Evolutionary conservation across 192 early-diverging fungal genomes (phyloP).

Genomic region (Coemansia sp.): DNA sequence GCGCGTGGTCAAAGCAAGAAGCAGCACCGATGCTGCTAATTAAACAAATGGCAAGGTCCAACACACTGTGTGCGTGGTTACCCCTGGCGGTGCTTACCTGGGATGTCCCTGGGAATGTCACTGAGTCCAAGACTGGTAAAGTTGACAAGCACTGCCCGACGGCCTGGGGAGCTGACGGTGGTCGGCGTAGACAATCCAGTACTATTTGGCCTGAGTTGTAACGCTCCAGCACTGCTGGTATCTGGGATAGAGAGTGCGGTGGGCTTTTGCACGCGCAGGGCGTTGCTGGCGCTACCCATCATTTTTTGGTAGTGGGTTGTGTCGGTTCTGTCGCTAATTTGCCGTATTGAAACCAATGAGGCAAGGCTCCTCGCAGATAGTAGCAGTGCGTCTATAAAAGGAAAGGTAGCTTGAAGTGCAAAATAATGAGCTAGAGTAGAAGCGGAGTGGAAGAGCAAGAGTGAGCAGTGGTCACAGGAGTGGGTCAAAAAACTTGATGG

Average conservation of each 20-base stretch:
- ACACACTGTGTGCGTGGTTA: background rate
- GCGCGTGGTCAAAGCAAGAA: slow-evolving; percentile 6
- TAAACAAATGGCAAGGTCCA: background rate
- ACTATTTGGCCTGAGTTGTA: background rate
- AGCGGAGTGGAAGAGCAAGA: background rate
- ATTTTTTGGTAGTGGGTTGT: background rate
- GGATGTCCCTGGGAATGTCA: slow-evolving; percentile 21
- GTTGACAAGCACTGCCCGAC: slow-evolving; percentile 13
- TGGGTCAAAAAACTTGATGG: background rate
- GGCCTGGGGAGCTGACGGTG: background rate
- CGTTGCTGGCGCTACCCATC: slow-evolving; percentile 6
- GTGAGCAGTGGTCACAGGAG: background rate
- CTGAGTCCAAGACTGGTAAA: slow-evolving; percentile 22
- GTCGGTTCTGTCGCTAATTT: background rate
- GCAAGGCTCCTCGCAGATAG: background rate
- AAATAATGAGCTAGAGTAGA: background rate
- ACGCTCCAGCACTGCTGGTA: background rate
- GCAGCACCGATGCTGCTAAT: background rate
- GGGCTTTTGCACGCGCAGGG: slow-evolving; percentile 8
- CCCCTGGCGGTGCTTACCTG: slow-evolving; percentile 25
- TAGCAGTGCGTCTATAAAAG: background rate
- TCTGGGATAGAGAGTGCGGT: slow-evolving; percentile 7
- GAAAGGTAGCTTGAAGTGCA: background rate
- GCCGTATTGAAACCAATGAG: background rate
- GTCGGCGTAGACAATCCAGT: slow-evolving; percentile 4